Conservation (phyloP, 352 stramenopile species). For the Phytopythium mirpurense region DNA sequence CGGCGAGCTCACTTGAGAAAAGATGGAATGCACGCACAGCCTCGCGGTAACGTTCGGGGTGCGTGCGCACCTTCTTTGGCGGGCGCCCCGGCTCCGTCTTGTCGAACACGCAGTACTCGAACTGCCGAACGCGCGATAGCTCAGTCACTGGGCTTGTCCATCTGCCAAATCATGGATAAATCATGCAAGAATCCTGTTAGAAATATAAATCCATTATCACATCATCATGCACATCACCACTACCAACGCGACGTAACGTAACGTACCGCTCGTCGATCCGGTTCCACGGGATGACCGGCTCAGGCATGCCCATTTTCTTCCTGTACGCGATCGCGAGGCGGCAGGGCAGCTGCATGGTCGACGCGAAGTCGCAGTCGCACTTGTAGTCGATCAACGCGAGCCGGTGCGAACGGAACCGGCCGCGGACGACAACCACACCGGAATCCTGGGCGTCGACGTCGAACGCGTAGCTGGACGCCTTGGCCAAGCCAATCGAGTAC, state of each 20-base stretch:
- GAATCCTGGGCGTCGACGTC: not conserved
- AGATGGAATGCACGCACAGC: constrained; percentile 12
- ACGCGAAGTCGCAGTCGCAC: constrained; percentile 14
- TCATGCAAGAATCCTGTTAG: too few species aligned
- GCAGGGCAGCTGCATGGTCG: constrained; percentile 13
- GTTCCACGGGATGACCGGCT: too few species aligned
- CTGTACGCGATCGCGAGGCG: constrained; percentile 14
- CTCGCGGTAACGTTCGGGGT: constrained; percentile 13
- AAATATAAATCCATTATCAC: too few species aligned
- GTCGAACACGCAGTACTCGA: too few species aligned
- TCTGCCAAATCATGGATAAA: too few species aligned
- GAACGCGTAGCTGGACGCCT: not conserved
- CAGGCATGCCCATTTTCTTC: not conserved
- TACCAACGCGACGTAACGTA: too few species aligned
- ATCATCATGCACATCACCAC: too few species aligned
- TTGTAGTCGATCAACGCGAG: constrained; percentile 1
- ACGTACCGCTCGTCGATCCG: too few species aligned
- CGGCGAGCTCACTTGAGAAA: constrained; percentile 13
- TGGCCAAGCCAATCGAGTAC: not conserved
- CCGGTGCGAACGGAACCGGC: not conserved
- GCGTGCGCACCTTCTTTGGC: not conserved
- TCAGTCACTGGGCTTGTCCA: too few species aligned
- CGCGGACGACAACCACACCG: not conserved
- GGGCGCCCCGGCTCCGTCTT: too few species aligned
- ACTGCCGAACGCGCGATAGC: too few species aligned